Percentiles rank a stretch among this genome's conserved stretches.
Evolutionary conservation across 2,329 filamentous ascomycete genomes (phyloP).

Genomic region (Hypomyces rosellus): DNA sequence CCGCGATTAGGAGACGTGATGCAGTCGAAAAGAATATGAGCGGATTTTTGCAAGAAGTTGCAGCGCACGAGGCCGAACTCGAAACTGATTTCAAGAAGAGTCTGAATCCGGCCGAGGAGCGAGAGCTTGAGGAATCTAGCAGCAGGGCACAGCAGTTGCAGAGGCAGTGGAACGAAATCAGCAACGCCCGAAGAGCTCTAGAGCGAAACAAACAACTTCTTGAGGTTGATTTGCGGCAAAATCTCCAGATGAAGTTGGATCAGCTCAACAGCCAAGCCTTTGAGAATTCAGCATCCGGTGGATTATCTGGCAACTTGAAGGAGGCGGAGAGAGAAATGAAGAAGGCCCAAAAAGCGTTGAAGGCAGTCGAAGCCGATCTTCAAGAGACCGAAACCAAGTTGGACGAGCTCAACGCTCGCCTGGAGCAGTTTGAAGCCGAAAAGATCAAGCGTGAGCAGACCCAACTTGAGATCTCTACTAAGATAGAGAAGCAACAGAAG

Average conservation of each 20-base stretch:
- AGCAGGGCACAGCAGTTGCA: conserved; percentile 65
- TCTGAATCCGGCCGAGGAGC: conserved; percentile 75
- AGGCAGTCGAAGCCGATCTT: conserved; percentile 61
- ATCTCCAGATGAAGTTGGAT: conserved; percentile 79
- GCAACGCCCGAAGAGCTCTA: conserved; percentile 65
- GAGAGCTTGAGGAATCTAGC: conserved; percentile 66
- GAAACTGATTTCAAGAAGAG: conserved; percentile 88
- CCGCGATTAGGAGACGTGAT: conserved; percentile 57
- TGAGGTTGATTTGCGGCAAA: conserved; percentile 83
- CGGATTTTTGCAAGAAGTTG: conserved; percentile 67
- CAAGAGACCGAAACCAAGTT: conserved; percentile 68
- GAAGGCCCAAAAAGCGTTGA: conserved; percentile 64
- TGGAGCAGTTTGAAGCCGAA: conserved; percentile 49
- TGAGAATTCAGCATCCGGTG: conserved; percentile 56
- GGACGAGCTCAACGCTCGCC: conserved; percentile 43
- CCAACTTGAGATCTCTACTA: conserved; percentile 67
- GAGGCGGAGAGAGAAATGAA: conserved; percentile 77
- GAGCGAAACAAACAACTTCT: conserved; percentile 76
- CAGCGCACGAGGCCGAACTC: conserved; percentile 73
- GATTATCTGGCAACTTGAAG: conserved; percentile 59
- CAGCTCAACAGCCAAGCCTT: conserved; percentile 73
- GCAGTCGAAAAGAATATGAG: conserved; percentile 70
- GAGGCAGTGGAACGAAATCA: conserved; percentile 69
- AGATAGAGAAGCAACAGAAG: conserved; percentile 82
- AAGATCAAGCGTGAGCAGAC: conserved; percentile 61